These are phyloP conservation scores for Salix koriyanagi DNA, from an alignment of 345 rosid genomes.

Conservation along the genomic window DNA sequence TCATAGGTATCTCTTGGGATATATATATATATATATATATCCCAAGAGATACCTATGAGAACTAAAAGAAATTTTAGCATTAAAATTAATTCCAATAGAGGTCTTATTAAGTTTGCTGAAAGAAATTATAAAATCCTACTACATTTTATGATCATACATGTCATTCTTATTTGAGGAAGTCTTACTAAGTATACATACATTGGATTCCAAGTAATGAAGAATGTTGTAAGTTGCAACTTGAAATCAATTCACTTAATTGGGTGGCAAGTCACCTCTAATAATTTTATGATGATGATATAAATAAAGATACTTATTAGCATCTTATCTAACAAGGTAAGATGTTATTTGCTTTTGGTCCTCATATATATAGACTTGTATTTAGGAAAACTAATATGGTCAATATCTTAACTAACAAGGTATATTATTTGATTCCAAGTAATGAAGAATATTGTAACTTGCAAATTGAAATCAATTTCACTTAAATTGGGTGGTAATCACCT, in stretches of 20 bases:
- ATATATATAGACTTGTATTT: too few relatives aligned
- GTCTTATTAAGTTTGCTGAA: not conserved
- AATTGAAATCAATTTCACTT: slow-evolving; percentile 62
- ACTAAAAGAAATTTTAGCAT: too few relatives aligned
- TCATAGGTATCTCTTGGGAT: too few relatives aligned
- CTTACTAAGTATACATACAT: slow-evolving; percentile 82
- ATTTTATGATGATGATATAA: slow-evolving; percentile 65
- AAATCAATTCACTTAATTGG: slow-evolving; percentile 69
- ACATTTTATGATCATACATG: not conserved
- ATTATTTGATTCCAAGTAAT: slow-evolving; percentile 42
- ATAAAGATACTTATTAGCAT: slow-evolving; percentile 49
- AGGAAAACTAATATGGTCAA: too few relatives aligned
- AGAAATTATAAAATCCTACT: not conserved
- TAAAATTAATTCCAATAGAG: too few relatives aligned
- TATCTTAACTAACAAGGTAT: slow-evolving; percentile 51
- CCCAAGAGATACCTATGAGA: too few relatives aligned
- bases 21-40: too few relatives aligned
- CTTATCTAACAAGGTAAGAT: slow-evolving; percentile 50
- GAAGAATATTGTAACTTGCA: slow-evolving; percentile 69
- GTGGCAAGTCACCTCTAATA: slow-evolving; percentile 75
- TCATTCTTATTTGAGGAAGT: slow-evolving; percentile 36
- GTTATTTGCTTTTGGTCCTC: too few relatives aligned
- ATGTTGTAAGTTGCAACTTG: slow-evolving; percentile 70
- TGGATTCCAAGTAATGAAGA: slow-evolving; percentile 64
- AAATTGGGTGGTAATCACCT: slow-evolving; percentile 90